A percentile compares a stretch with the other conserved stretches of the same genome.
Conservation (phyloP, 164 flowering plant genomes). For the Pachysandra terminalis region DNA sequence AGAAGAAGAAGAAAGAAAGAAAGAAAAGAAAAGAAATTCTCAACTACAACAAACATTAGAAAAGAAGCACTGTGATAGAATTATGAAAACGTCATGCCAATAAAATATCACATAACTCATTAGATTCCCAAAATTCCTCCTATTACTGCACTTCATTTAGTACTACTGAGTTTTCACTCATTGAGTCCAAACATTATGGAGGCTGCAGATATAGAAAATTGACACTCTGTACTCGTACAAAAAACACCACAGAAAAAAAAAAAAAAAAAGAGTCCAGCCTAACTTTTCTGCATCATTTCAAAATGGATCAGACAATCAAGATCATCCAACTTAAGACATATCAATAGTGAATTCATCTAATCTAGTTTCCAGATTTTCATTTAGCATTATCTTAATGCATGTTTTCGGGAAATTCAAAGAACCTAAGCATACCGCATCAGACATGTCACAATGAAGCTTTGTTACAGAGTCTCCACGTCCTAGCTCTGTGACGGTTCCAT, state of each 20-base stretch:
- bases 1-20: too few species aligned
- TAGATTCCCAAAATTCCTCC: background rate
- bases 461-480: constrained; percentile 75
- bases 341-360: background rate
- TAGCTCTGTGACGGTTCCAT: constrained; percentile 53
- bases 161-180: too few species aligned
- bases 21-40: too few species aligned
- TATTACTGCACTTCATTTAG: background rate
- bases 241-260: too few species aligned
- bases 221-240: too few species aligned
- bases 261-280: too few species aligned
- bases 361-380: background rate
- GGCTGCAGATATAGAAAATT: too few species aligned
- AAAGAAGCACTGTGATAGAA: background rate
- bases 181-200: too few species aligned
- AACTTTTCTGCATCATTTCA: too few species aligned
- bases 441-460: constrained; percentile 77
- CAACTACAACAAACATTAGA: background rate
- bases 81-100: background rate
- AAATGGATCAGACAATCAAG: background rate
- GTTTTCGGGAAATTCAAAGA: background rate
- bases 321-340: background rate
- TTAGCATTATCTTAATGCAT: background rate
- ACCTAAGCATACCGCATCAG: constrained; percentile 60
- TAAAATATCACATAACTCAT: background rate